Conservation (phyloP, 208 protist genomes). For the Trypanosoma cruzi region DNA sequence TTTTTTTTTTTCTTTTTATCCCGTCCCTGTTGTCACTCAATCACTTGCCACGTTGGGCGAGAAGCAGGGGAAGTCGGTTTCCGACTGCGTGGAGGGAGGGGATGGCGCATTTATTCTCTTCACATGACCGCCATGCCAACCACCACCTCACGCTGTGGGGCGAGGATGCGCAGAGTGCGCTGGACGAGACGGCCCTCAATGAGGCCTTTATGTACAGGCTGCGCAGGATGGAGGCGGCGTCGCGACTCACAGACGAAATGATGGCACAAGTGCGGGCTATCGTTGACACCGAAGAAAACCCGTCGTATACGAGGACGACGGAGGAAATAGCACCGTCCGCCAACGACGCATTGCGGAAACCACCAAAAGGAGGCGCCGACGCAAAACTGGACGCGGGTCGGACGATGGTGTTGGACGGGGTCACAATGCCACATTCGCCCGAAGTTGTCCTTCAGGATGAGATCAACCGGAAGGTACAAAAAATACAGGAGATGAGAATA, state of each 20-base stretch:
- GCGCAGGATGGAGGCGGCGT: conserved; percentile 21
- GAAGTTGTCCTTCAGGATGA: conserved; percentile 17
- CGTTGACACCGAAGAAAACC: background rate
- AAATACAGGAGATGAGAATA: conserved; percentile 25
- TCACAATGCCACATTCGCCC: background rate
- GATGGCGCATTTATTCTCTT: background rate
- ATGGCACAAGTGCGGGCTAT: conserved; percentile 3
- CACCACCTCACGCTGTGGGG: background rate
- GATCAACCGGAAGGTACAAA: conserved; percentile 18
- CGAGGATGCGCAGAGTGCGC: background rate
- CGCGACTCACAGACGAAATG: conserved; percentile 19
- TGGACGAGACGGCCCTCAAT: conserved; percentile 18
- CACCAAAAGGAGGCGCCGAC: background rate
- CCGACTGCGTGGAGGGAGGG: background rate
- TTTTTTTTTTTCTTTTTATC: background rate
- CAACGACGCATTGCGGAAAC: conserved; percentile 1
- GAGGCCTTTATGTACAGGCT: conserved; percentile 13
- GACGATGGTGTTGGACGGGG: background rate
- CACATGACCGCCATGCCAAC: background rate
- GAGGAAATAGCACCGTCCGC: background rate
- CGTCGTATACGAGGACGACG: background rate
- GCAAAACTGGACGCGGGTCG: background rate
- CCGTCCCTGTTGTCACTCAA: background rate
- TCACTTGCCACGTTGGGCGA: background rate
- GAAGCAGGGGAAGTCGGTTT: background rate